Conservation (phyloP, 2,329 filamentous ascomycete species). For the Helotiales sp. region DNA sequence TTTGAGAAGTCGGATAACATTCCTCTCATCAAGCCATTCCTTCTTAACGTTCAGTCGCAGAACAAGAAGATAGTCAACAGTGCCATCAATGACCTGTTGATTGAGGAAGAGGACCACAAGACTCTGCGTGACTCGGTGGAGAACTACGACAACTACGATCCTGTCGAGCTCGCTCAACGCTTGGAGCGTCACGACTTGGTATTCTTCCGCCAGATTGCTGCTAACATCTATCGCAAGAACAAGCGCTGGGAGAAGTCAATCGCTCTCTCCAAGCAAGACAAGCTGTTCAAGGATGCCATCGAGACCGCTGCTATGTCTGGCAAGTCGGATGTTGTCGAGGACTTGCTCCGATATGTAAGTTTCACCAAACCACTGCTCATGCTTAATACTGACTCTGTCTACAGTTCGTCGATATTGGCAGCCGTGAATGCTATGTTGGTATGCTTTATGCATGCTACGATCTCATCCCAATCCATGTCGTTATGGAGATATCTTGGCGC, state of each 20-base stretch:
- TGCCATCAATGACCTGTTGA: constrained; percentile 95
- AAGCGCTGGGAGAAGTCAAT: constrained; percentile 99
- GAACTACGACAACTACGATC: constrained; percentile 99
- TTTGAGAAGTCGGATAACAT: constrained; percentile 99
- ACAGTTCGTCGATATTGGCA: constrained; percentile 98
- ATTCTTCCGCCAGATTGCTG: constrained; percentile 98
- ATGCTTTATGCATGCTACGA: constrained; percentile 99
- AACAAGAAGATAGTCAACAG: constrained; percentile 99
- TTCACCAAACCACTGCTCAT: constrained; percentile 5
- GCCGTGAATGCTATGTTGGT: constrained; percentile 98
- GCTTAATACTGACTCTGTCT: constrained; percentile 20
- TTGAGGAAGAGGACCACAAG: constrained; percentile 99
- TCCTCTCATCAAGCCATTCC: constrained; percentile 97
- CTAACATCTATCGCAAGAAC: constrained; percentile 99
- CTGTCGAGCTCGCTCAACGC: constrained; percentile 85
- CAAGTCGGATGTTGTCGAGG: constrained; percentile 91
- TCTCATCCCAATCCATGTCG: constrained; percentile 86
- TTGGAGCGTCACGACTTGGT: constrained; percentile 97
- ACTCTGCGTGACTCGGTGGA: constrained; percentile 95
- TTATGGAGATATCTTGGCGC: constrained; percentile 97
- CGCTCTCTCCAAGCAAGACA: constrained; percentile 95
- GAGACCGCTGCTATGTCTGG: constrained; percentile 92
- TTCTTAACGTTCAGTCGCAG: constrained; percentile 91
- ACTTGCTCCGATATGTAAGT: constrained; percentile 95
- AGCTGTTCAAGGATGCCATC: constrained; percentile 98